Base-by-base conservation (phyloP, 306 rosid genomes). In the Castanopsis chinensis region DNA sequence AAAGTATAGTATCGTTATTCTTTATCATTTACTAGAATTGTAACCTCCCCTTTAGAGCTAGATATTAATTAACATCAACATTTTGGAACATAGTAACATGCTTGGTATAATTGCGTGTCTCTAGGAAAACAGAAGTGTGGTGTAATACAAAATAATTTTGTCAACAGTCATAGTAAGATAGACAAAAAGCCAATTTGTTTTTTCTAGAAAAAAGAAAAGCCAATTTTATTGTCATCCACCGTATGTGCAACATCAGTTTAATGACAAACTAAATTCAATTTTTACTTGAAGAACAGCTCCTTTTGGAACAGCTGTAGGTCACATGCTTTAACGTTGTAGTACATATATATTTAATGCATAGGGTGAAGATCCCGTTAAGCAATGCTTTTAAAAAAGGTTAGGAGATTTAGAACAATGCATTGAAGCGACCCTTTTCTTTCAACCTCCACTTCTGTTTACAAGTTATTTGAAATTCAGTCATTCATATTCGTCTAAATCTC, bases 291-390 rank as follows among this genome's bases (percentile, higher is more conserved):
- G 64, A 73, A 27, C 78, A 71, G 37, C 58, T 59, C 58, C 53
- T 64, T 82, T 61, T 8, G 49, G 2, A 59, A 51, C 82, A 41
- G 71, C 53, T 49, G 53, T 58, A 52, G 56, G 58, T 60, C 87
- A 80, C 91, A 73, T 78, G 84, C 80, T 72, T 52, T 13, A 80
- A 58, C 70, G 60, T 80, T 69, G 80, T 57, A 69, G 20, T 23
- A 3, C 37, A 25, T 74, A 72, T 73, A 78, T 68, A 59, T 79
- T 76, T 45, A 19, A 32, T 25, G 30, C 67, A 33, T 51, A 64
- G 81, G 81, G 72, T 59, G 54, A 52, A 72, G 84, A 83, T 83
- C 84, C 90, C 83, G 73, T 58, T 28, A 83, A 54, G 73, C 51
- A 58, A 68, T 65, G 59, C 52, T 78, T 58, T 65, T 41, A 61